Evolutionary conservation across 352 stramenopile species (phyloP).

Genomic region (Phytopythium cucurbitacearum): DNA sequence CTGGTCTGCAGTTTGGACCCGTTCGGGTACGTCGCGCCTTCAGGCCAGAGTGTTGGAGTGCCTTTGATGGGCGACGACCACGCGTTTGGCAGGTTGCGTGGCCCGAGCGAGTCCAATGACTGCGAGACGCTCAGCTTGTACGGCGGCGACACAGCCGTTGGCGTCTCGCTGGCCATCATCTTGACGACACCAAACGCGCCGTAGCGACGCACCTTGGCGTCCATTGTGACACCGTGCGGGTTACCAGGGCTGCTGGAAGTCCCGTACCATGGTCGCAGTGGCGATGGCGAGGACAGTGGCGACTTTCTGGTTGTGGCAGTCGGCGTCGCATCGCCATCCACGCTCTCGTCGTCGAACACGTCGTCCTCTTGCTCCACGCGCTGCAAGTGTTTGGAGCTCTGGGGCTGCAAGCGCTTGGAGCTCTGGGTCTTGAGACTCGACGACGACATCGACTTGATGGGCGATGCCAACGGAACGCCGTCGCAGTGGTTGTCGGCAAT

Average conservation of each 20-base stretch:
- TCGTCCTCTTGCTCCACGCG: too few species aligned
- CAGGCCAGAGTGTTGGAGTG: conserved; percentile 51
- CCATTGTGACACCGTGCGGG: conserved; percentile 23
- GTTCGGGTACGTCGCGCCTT: conserved; percentile 33
- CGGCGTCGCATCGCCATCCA: conserved; percentile 4
- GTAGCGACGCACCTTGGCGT: conserved; percentile 53
- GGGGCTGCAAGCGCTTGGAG: too few species aligned
- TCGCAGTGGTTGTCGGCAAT: conserved; percentile 9
- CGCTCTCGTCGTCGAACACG: conserved; percentile 1
- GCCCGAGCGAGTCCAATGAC: conserved; percentile 24
- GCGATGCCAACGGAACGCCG: conserved; percentile 12
- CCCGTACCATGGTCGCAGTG: conserved; percentile 48
- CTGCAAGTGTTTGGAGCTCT: too few species aligned
- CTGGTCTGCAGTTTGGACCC: conserved; percentile 22
- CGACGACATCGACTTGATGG: conserved; percentile 7
- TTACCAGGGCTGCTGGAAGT: conserved; percentile 29
- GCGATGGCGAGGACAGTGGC: conserved; percentile 5
- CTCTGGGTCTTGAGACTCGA: neutral
- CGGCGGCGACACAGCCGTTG: conserved; percentile 13
- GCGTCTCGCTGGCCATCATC: conserved; percentile 27
- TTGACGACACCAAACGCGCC: conserved; percentile 39
- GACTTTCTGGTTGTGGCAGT: neutral
- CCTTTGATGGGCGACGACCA: conserved; percentile 26
- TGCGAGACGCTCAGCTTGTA: conserved; percentile 30
- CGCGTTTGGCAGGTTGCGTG: conserved; percentile 21